Evolutionary conservation across 2,329 filamentous ascomycete species (phyloP).

Genomic region (Rhinocladiella mackenziei): DNA sequence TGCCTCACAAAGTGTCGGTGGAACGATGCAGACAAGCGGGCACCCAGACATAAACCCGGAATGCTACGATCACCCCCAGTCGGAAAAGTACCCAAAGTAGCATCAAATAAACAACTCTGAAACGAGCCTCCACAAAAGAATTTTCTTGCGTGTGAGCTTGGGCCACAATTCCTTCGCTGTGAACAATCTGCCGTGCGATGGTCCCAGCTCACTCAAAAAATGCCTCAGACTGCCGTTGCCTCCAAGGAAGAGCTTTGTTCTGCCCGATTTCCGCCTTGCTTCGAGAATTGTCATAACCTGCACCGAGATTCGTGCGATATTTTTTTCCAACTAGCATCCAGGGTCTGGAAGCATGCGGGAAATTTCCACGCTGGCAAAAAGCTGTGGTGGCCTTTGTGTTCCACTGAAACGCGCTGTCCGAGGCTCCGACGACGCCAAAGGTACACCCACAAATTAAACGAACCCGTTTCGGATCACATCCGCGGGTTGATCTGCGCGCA

Average conservation of each 20-base stretch:
- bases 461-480: background rate
- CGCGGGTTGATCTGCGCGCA: conserved; percentile 3
- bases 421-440: conserved; percentile 2
- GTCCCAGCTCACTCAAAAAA: conserved; percentile 1
- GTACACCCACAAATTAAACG: background rate
- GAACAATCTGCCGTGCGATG: background rate
- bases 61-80: conserved; percentile 8
- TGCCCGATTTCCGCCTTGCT: too few species aligned
- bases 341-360: conserved; percentile 4
- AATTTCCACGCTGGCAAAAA: conserved; percentile 10
- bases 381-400: background rate
- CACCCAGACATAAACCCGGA: background rate
- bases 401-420: conserved; percentile 11
- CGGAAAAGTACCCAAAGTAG: conserved; percentile 10
- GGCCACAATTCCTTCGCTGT: background rate
- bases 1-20: conserved; percentile 7
- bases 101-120: conserved; percentile 4
- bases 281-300: background rate
- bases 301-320: conserved; percentile 1
- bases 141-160: background rate
- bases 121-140: conserved; percentile 5
- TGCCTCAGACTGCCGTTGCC: too few species aligned
- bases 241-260: too few species aligned
- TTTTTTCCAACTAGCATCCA: conserved; percentile 1
- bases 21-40: background rate